Evolutionary conservation across 1,284 basidiomycete genomes (phyloP), one percentile per base, ranked within the genome.

Genomic region (Lignosus rhinocerotis): DNA sequence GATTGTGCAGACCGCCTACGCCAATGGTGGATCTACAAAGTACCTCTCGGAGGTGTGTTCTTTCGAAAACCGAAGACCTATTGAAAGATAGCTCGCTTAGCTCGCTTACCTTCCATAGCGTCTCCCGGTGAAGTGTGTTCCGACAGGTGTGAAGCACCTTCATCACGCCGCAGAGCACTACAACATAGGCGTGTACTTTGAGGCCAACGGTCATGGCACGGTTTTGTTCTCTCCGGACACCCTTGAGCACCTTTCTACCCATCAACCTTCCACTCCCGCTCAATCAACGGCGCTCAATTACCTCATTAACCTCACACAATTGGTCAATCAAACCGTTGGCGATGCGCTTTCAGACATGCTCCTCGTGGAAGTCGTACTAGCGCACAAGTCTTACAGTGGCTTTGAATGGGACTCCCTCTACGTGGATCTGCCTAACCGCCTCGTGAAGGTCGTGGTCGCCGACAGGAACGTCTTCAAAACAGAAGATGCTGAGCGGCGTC

Each of bases 311-410:
- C 80, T 98, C 59, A 87, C 88, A 11, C 81, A 92, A 38, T 78
- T 99, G 46, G 96, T 99, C 78, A 99, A 99, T 70, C 97, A 99
- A 75, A 97, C 97, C 6, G 97, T 99, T 34, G 97, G 97, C 7
- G 97, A 99, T 74, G 96, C 96, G 1, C 79, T 99, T 14, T 96
- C 93, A 10, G 97, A 99, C 74, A 90, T 98, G 85, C 86, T 99
- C 36, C 85, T 99, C 34, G 96, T 99, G 50, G 96, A 98, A 71
- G 87, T 89, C 19, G 92, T 99, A 36, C 86, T 99, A 32, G 84
- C 94, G 1, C 91, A 96, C 75, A 88, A 90, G 72, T 85, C 88
- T 6, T 96, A 93, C 80, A 85, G 84, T 32, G 92, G 92, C 6
- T 73, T 83, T 11, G 90, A 96, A 70, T 99, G 97, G 97, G 93